Evolutionary conservation across 192 early-diverging fungal genomes (phyloP), one percentile per base, ranked within the genome.

Genomic region (Rhizophagus prolifer): DNA sequence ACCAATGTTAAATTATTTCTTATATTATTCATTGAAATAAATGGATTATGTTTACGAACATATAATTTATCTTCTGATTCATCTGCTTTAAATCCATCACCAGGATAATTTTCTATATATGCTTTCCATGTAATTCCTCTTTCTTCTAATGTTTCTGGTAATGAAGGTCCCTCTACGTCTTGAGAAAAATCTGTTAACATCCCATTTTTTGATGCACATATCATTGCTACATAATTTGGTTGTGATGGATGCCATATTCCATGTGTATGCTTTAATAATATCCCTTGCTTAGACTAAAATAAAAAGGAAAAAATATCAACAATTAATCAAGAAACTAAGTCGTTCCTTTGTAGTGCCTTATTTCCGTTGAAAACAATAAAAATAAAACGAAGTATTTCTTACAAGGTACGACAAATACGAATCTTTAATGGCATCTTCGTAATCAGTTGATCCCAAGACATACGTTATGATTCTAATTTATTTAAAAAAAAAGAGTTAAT

Each of bases 31-130:
- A 89, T 88, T 31, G 82, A 84, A 58, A 91, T 85, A 78, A 94
- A 92, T 10, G 92, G 92, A 78, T 91, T 91, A 81, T 94, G 92
- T 79, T 93, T 94, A 70, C 92, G 82, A 70, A 79, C 75, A 82
- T 90, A 90, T 16, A 85, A 54, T 36, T 82, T 76, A 44, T 73
- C 64, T 26, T 23, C 69, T 59, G 81, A 58, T 23, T 5, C 14
- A 36, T 21, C 30, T n/a, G 14, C 72, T 12, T 9, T 34, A 44
- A 69, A 76, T 62, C 26, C 31, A 31, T n/a, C 85, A 70, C 86
- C 86, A 13, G 90, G 89, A 77, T 90, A 89, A 72, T 81, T 77
- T 74, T 93, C 88, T 25, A 86, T 80, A 83, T 93, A 93, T 26
- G 82, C 73, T 69, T 86, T 89, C 92, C 92, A 93, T 30, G 88